Percentiles rank a stretch among this genome's conserved stretches.
Evolutionary conservation across 768 basidiomycete species (phyloP).

Genomic region (Lactifluus subvellereus): DNA sequence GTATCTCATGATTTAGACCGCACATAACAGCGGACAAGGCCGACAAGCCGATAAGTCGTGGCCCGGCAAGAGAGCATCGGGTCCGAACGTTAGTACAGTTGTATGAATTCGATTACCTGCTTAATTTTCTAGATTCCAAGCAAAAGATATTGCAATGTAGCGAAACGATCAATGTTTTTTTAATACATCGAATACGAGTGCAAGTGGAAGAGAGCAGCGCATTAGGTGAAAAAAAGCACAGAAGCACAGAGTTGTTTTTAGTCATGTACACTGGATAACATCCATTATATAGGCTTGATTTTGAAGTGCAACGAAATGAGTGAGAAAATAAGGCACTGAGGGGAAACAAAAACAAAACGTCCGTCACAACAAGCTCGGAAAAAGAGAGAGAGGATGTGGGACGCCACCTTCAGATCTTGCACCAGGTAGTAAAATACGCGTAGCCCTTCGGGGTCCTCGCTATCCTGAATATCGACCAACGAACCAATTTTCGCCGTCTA

Average conservation of each 20-base stretch:
- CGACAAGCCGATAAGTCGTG: too few relatives aligned
- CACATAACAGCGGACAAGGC: too few relatives aligned
- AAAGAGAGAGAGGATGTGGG: constrained; percentile 20
- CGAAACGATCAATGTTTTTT: background rate
- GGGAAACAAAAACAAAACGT: background rate
- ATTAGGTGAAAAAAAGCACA: background rate
- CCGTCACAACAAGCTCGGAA: background rate
- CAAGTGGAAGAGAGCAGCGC: background rate
- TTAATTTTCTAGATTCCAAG: too few relatives aligned
- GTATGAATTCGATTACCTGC: too few relatives aligned
- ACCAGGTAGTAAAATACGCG: constrained; percentile 98
- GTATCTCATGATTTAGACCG: too few relatives aligned
- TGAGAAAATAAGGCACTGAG: constrained; percentile 94
- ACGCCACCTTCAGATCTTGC: constrained; percentile 83
- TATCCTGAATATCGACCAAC: constrained; percentile 93
- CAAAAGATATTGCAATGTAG: too few relatives aligned
- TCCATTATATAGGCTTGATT: constrained; percentile 89
- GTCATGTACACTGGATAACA: background rate
- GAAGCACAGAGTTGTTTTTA: background rate
- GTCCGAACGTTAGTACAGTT: too few relatives aligned
- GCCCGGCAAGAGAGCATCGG: too few relatives aligned
- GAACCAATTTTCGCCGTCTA: constrained; percentile 99
- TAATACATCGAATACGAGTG: constrained; percentile 9
- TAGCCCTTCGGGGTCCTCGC: constrained; percentile 94
- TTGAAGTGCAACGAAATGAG: constrained; percentile 99